Percentiles rank a stretch among this genome's conserved stretches.
phyloP scores from a whole-genome alignment of 2,329 filamentous ascomycete species.

The Madurella mycetomatis region DNA sequence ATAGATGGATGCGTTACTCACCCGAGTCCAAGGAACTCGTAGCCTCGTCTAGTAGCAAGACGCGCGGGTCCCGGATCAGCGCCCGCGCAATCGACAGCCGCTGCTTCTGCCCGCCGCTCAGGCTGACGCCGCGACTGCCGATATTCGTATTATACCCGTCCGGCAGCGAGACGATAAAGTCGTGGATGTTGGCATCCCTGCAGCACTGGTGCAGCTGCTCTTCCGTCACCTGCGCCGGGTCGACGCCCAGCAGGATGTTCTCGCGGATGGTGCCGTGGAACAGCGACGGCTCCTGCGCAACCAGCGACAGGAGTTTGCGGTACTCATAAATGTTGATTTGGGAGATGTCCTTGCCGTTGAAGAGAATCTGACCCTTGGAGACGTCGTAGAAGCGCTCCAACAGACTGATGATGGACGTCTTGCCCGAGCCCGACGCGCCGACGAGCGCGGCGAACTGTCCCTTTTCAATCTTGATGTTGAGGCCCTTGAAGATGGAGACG shows the following conservation, averaged over 20 bases:
- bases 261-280: conserved; percentile 62
- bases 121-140: conserved; percentile 60
- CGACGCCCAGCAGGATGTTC: conserved; percentile 64
- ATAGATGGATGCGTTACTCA: conserved; percentile 7
- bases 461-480: conserved; percentile 61
- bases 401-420: conserved; percentile 65
- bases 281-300: conserved; percentile 69
- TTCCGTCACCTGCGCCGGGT: conserved; percentile 47
- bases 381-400: conserved; percentile 69
- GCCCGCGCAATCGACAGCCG: conserved; percentile 66
- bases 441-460: conserved; percentile 69
- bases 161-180: conserved; percentile 64
- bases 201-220: conserved; percentile 50
- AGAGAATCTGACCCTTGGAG: conserved; percentile 58
- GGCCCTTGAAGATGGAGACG: conserved; percentile 52
- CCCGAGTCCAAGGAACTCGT: conserved; percentile 62
- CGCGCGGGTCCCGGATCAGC: conserved; percentile 58
- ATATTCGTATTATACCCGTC: conserved; percentile 64
- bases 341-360: conserved; percentile 58
- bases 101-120: conserved; percentile 68
- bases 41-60: conserved; percentile 69
- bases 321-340: conserved; percentile 58
- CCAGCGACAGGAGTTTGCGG: conserved; percentile 61
- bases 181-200: conserved; percentile 62
- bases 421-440: conserved; percentile 66